Evolutionary conservation across 371 early-diverging fungal genomes (phyloP), one percentile per base, ranked within the genome.

Genomic region (Mortierella sp.): DNA sequence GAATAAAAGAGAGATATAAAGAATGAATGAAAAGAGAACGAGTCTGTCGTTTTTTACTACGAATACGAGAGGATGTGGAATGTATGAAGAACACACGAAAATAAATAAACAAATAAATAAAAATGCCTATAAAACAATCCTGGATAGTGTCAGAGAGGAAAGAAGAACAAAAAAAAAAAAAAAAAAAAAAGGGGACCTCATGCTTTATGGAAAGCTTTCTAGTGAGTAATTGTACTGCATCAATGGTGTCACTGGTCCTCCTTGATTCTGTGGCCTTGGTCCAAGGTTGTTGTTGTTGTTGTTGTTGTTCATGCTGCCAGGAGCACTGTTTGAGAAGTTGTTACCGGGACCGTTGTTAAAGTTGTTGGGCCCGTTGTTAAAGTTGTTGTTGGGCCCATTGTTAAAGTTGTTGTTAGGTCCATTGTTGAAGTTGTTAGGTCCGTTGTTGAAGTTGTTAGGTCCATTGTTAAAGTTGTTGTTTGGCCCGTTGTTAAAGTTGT

Each of bases 201-300:
- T n/a, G n/a, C n/a, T 9, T 57, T 52, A 76, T 28, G 76, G 76
- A 57, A 76, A 76, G 37, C 76, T 76, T 7, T 46, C 65, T 29
- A 76, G 64, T 21, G 53, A 64, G 62, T 76, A 71, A 61, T 75
- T 75, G 65, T 70, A 70, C 26, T 75, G 76, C 72, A 66, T 60
- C 65, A 71, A 46, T 37, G 76, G 76, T 4, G 76, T 76, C 62
- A 76, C 76, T 25, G 76, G 76, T 0, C 50, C 61, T 16, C 25
- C 57, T 15, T 50, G 57, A 23, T 62, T 44, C 26, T 30, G 28
- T 26, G 44, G 47, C 50, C 59, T 59, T 19, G 53, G 53, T 23
- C 53, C 19, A 18, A 48, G 7, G 46, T 64, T 70, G 53, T 62
- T 16, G 52, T 60, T 70, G 55, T 56, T 65, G 57, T 52, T 59